Conservation (phyloP, 306 rosid species). For the Quillaja saponaria region DNA sequence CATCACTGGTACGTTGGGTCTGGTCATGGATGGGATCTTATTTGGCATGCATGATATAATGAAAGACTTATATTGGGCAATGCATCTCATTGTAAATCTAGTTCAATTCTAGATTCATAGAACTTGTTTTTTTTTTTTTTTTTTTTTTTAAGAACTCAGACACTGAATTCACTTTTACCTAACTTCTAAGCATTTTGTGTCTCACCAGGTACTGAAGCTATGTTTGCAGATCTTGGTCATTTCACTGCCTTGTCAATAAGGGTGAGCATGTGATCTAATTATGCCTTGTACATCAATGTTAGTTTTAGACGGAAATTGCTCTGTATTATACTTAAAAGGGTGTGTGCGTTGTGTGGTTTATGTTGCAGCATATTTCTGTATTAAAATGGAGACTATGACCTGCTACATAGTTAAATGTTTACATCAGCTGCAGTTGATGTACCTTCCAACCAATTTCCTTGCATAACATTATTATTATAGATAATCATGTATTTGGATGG, state of each 20-base stretch:
- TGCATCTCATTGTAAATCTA: constrained; percentile 19
- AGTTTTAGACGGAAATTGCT: constrained; percentile 6
- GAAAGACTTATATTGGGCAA: constrained; percentile 14
- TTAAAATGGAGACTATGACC: background rate
- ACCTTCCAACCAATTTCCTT: too few relatives aligned
- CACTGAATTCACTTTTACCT: constrained; percentile 9
- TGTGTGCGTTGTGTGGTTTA: background rate
- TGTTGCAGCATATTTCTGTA: too few relatives aligned
- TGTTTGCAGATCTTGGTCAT: constrained; percentile 95
- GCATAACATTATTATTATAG: too few relatives aligned
- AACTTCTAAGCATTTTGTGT: constrained; percentile 18
- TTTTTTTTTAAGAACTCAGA: constrained; percentile 9
- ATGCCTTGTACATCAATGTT: constrained; percentile 12
- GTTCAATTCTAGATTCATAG: constrained; percentile 22
- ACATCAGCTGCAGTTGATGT: background rate
- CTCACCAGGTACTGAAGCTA: constrained; percentile 79
- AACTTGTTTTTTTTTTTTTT: background rate
- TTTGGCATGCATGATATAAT: constrained; percentile 11
- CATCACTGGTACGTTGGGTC: constrained; percentile 68
- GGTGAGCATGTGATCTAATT: constrained; percentile 45
- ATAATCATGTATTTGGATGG: constrained; percentile 1
- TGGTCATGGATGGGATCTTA: constrained; percentile 14
- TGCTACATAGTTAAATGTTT: background rate
- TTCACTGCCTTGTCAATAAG: constrained; percentile 82
- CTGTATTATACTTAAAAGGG: too few relatives aligned